Evolutionary conservation across 805 yeast species (phyloP).

Genomic region (Wickerhamiella siamensis): DNA sequence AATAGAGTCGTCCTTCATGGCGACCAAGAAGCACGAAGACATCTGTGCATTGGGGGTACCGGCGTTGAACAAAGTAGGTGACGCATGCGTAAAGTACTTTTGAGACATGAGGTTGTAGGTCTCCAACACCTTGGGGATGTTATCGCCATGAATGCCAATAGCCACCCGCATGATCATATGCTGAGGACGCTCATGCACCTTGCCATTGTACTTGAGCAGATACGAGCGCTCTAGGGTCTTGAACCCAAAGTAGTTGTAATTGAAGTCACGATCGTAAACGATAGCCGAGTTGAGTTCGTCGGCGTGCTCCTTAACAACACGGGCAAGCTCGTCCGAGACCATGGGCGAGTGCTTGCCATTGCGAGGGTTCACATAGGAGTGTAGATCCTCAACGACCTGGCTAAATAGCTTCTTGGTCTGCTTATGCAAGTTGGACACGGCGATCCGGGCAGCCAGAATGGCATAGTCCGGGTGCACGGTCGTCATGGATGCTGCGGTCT

Average conservation of each 20-base stretch:
- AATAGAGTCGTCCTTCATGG: slow-evolving; percentile 87
- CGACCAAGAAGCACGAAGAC: slow-evolving; percentile 84
- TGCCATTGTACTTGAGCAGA: slow-evolving; percentile 47
- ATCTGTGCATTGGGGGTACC: slow-evolving; percentile 76
- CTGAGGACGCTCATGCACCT: slow-evolving; percentile 83
- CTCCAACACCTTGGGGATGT: slow-evolving; percentile 52
- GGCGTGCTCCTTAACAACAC: slow-evolving; percentile 47
- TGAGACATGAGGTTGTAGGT: slow-evolving; percentile 80
- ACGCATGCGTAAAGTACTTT: slow-evolving; percentile 82
- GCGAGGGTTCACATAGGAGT: slow-evolving; percentile 66
- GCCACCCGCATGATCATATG: slow-evolving; percentile 83
- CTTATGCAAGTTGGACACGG: slow-evolving; percentile 85
- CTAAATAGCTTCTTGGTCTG: slow-evolving; percentile 82
- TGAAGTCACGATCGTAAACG: slow-evolving; percentile 62
- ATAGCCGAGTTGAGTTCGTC: slow-evolving; percentile 61
- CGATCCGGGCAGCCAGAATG: slow-evolving; percentile 85
- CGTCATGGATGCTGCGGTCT: slow-evolving; percentile 95
- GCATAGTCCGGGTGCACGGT: slow-evolving; percentile 98
- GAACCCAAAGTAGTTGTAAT: slow-evolving; percentile 74
- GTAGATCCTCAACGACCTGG: slow-evolving; percentile 58
- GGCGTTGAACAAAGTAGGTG: slow-evolving; percentile 88
- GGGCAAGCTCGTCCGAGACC: slow-evolving; percentile 52
- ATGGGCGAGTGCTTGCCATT: slow-evolving; percentile 55
- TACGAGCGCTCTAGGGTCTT: slow-evolving; percentile 86
- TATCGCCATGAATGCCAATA: slow-evolving; percentile 69